These are phyloP conservation scores for Alloascoidea africana DNA, from an alignment of 805 yeast genomes.

Conservation along the genomic window DNA sequence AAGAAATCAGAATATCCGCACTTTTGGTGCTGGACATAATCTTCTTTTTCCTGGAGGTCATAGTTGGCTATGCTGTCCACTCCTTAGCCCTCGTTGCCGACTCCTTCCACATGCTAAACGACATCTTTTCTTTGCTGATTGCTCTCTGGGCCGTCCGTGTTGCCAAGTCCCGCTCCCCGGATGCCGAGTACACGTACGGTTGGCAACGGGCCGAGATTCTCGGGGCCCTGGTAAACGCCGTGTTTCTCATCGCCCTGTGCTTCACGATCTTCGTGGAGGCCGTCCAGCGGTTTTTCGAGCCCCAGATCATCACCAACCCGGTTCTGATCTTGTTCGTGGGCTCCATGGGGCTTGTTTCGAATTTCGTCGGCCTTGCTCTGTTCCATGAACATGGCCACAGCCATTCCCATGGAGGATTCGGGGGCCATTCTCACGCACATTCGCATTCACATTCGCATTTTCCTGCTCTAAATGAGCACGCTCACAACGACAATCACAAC, in stretches of 20 bases:
- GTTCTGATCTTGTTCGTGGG: slow-evolving; percentile 57
- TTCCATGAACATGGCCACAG: slow-evolving; percentile 61
- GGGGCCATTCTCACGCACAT: slow-evolving; percentile 22
- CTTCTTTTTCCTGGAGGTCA: slow-evolving; percentile 60
- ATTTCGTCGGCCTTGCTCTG: slow-evolving; percentile 51
- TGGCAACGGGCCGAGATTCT: slow-evolving; percentile 82
- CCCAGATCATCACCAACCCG: slow-evolving; percentile 52
- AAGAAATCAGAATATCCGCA: slow-evolving; percentile 51
- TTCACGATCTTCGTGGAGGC: slow-evolving; percentile 72
- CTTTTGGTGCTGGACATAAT: slow-evolving; percentile 49
- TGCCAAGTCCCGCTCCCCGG: slow-evolving; percentile 56
- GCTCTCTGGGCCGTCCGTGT: slow-evolving; percentile 81
- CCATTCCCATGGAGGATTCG: too few species aligned
- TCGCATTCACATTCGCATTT: slow-evolving; percentile 17
- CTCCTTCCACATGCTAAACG: slow-evolving; percentile 79
- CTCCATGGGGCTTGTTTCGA: slow-evolving; percentile 51
- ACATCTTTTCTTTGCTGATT: slow-evolving; percentile 57
- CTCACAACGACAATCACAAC: background rate
- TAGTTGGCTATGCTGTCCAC: slow-evolving; percentile 51
- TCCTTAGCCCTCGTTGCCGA: slow-evolving; percentile 74
- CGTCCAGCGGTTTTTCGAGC: slow-evolving; percentile 55
- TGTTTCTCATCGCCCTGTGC: slow-evolving; percentile 63
- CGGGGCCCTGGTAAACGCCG: slow-evolving; percentile 74
- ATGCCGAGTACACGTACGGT: slow-evolving; percentile 69
- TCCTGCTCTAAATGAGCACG: slow-evolving; percentile 5